Evolutionary conservation across 2,329 filamentous ascomycete genomes (phyloP).

Genomic region (Monosporascus sp.): DNA sequence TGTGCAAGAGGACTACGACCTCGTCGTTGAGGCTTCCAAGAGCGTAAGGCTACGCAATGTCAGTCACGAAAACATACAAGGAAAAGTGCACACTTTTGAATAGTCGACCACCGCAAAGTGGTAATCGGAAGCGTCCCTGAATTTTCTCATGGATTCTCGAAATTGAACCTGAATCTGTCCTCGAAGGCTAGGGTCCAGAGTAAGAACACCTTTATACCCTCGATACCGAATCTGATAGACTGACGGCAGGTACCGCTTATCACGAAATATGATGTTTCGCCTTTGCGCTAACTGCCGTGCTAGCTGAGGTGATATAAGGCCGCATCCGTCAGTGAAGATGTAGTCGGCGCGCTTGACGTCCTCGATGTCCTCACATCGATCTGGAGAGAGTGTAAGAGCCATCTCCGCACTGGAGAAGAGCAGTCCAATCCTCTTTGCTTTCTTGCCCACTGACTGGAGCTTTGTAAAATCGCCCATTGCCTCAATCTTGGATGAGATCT

Average conservation of each 20-base stretch:
- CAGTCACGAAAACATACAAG: background rate
- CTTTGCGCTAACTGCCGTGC: slow-evolving; percentile 27
- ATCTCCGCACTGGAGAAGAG: slow-evolving; percentile 32
- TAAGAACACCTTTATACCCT: slow-evolving; percentile 38
- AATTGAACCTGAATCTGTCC: slow-evolving; percentile 17
- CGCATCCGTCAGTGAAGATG: slow-evolving; percentile 37
- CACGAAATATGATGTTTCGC: slow-evolving; percentile 28
- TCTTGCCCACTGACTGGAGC: slow-evolving; percentile 36
- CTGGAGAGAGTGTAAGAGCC: slow-evolving; percentile 24
- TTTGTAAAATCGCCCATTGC: slow-evolving; percentile 33
- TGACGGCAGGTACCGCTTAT: slow-evolving; percentile 31
- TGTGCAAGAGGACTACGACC: slow-evolving; percentile 31
- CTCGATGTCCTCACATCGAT: slow-evolving; percentile 31
- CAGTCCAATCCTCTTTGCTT: slow-evolving; percentile 35
- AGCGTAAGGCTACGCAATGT: slow-evolving; percentile 27
- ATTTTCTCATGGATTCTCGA: slow-evolving; percentile 35
- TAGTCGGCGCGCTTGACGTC: slow-evolving; percentile 31
- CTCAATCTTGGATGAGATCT: slow-evolving; percentile 28
- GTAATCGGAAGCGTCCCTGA: slow-evolving; percentile 29
- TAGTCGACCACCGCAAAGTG: slow-evolving; percentile 34
- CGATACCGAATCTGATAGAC: slow-evolving; percentile 37
- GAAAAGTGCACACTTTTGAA: slow-evolving; percentile 27
- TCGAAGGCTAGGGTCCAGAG: slow-evolving; percentile 26
- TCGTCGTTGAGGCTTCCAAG: slow-evolving; percentile 37
- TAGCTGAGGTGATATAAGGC: slow-evolving; percentile 28